phyloP scores from a whole-genome alignment of 129 eudicot genomes.

The Kitagawia praeruptora region DNA sequence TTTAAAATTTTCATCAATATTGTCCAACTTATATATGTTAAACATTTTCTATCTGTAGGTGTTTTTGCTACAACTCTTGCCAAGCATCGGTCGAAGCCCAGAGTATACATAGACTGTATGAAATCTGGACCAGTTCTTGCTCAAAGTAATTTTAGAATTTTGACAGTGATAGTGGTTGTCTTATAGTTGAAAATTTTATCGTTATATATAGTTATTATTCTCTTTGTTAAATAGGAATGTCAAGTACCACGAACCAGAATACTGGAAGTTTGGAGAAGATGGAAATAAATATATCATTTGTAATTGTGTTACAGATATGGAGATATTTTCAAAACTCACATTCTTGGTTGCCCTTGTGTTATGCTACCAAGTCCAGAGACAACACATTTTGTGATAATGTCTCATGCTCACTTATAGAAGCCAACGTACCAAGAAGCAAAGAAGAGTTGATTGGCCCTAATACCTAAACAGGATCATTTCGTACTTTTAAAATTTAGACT shows the following conservation, averaged over 20 bases:
- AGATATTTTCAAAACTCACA: slow-evolving; percentile 68
- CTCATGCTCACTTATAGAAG: slow-evolving; percentile 54
- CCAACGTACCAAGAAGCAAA: slow-evolving; percentile 81
- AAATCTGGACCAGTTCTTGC: slow-evolving; percentile 84
- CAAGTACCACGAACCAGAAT: slow-evolving; percentile 91
- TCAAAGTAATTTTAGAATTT: slow-evolving; percentile 39
- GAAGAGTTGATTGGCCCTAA: slow-evolving; percentile 79
- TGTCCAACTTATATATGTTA: slow-evolving; percentile 5
- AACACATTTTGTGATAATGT: slow-evolving; percentile 61
- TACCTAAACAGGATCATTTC: no score
- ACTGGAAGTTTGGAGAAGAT: slow-evolving; percentile 94
- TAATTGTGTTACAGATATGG: slow-evolving; percentile 43
- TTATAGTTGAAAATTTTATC: neutral
- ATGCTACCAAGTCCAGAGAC: slow-evolving; percentile 89
- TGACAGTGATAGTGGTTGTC: neutral
- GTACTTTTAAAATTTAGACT: no score
- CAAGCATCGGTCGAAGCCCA: neutral
- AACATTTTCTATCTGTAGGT: slow-evolving; percentile 29
- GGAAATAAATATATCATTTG: slow-evolving; percentile 49
- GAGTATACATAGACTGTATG: slow-evolving; percentile 69
- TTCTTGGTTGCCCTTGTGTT: slow-evolving; percentile 79
- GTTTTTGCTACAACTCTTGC: slow-evolving; percentile 59
- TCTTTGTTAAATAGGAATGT: slow-evolving; percentile 45
- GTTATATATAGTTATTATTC: neutral
- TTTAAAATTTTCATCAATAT: neutral